Percentiles rank a stretch among this genome's conserved stretches.
These are phyloP conservation scores for Colletotrichum paranaense DNA, from an alignment of 2,329 filamentous ascomycete species.

Conservation along the genomic window DNA sequence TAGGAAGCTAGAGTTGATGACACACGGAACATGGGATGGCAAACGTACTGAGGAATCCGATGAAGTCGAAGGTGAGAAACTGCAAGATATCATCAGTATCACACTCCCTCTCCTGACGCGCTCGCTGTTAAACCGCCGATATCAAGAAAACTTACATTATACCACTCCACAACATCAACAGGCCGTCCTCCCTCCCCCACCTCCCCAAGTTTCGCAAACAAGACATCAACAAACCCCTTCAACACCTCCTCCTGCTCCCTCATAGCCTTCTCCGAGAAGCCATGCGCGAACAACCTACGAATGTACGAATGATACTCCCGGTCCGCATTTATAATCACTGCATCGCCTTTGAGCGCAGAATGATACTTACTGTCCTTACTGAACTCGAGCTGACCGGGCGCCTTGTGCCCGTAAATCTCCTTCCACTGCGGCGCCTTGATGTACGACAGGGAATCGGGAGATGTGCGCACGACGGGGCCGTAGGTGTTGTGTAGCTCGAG, in stretches of 20 bases:
- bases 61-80: conserved; percentile 43
- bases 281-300: conserved; percentile 32
- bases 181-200: conserved; percentile 29
- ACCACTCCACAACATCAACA: conserved; percentile 41
- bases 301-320: conserved; percentile 7
- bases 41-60: conserved; percentile 39
- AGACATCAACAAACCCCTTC: conserved; percentile 49
- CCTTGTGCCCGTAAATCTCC: conserved; percentile 51
- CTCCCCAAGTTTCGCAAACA: conserved; percentile 50
- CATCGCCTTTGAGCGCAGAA: neutral
- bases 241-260: conserved; percentile 41
- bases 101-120: too few relatives aligned
- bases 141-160: conserved; percentile 22
- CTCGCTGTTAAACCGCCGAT: neutral
- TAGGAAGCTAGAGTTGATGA: too few relatives aligned
- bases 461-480: conserved; percentile 57
- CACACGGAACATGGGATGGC: too few relatives aligned
- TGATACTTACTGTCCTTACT: conserved; percentile 11
- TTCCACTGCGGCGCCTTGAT: conserved; percentile 47
- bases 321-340: conserved; percentile 33
- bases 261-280: conserved; percentile 39
- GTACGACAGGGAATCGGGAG: conserved; percentile 58
- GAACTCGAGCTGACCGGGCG: conserved; percentile 18
- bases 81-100: neutral
- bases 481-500: conserved; percentile 50